phyloP scores from a whole-genome alignment of 169 alveolate genomes.

The Perkinsus marinus region DNA sequence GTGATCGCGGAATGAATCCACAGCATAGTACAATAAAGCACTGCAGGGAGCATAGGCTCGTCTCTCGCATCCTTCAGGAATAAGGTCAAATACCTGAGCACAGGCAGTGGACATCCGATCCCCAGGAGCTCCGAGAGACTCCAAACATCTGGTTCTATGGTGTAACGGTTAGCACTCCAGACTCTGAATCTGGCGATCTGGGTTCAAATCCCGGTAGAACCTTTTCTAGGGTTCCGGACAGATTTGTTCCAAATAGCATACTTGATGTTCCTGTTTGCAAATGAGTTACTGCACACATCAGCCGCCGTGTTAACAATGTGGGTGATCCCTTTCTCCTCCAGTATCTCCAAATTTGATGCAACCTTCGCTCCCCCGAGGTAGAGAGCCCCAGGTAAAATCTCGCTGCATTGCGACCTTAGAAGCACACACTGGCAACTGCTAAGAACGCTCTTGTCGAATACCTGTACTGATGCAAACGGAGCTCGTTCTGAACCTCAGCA shows the following conservation, averaged over 20 bases:
- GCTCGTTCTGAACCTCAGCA: neutral
- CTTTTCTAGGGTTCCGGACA: neutral
- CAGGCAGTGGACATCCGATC: neutral
- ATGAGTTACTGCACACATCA: slow-evolving; percentile 50
- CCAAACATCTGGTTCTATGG: neutral
- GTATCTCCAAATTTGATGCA: slow-evolving; percentile 33
- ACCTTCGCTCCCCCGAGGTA: slow-evolving; percentile 45
- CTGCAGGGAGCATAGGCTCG: neutral
- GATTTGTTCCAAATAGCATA: no score
- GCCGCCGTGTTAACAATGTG: slow-evolving; percentile 61
- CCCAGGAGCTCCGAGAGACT: neutral
- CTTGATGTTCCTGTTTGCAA: slow-evolving; percentile 4
- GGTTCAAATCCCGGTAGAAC: neutral
- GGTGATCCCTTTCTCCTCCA: slow-evolving; percentile 38
- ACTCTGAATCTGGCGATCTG: neutral
- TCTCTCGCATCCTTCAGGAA: neutral
- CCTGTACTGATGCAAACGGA: neutral
- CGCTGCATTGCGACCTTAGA: slow-evolving; percentile 33
- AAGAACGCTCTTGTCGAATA: neutral
- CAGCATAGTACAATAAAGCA: neutral
- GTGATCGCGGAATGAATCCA: neutral
- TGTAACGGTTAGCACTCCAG: neutral
- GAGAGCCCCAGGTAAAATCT: slow-evolving; percentile 41
- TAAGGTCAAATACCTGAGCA: neutral
- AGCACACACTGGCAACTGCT: neutral